Evolutionary conservation across 768 basidiomycete genomes (phyloP).

Genomic region (Xerocomellus dryophilus): DNA sequence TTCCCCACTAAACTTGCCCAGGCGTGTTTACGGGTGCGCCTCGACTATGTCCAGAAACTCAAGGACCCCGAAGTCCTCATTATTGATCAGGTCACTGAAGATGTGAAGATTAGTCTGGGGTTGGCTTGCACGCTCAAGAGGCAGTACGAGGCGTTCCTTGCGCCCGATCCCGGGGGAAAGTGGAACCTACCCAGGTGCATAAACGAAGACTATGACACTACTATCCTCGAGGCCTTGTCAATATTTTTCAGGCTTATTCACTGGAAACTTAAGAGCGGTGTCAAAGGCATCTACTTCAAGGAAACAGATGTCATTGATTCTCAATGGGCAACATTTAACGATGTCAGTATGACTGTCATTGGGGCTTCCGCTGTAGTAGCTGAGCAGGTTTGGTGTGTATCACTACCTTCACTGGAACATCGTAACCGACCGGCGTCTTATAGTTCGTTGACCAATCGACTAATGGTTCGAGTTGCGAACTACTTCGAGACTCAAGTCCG

Average conservation of each 20-base stretch:
- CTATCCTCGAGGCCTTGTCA: constrained; percentile 80
- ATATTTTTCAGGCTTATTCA: constrained; percentile 93
- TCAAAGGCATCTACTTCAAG: constrained; percentile 92
- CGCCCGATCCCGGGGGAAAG: constrained; percentile 79
- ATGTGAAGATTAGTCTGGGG: constrained; percentile 86
- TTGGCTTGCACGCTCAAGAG: constrained; percentile 93
- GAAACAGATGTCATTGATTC: constrained; percentile 98
- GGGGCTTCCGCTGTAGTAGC: constrained; percentile 90
- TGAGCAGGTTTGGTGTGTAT: constrained; percentile 86
- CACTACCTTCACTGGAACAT: background rate
- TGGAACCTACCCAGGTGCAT: constrained; percentile 91
- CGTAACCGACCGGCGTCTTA: background rate
- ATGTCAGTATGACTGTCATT: constrained; percentile 82
- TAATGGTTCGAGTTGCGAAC: constrained; percentile 89
- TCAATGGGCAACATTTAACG: constrained; percentile 93
- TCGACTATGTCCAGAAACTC: constrained; percentile 85
- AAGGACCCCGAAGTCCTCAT: constrained; percentile 86
- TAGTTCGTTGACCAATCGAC: constrained; percentile 88
- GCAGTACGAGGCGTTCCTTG: constrained; percentile 89
- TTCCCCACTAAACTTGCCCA: constrained; percentile 95
- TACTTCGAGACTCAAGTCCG: constrained; percentile 95
- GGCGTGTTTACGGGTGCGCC: constrained; percentile 82
- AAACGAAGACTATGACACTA: constrained; percentile 84
- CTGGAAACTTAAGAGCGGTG: constrained; percentile 92
- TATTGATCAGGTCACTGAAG: constrained; percentile 92